Percentiles rank a stretch among this genome's conserved stretches.
Evolutionary conservation across 345 rosid species (phyloP).

Genomic region (Lagerstroemia speciosa): DNA sequence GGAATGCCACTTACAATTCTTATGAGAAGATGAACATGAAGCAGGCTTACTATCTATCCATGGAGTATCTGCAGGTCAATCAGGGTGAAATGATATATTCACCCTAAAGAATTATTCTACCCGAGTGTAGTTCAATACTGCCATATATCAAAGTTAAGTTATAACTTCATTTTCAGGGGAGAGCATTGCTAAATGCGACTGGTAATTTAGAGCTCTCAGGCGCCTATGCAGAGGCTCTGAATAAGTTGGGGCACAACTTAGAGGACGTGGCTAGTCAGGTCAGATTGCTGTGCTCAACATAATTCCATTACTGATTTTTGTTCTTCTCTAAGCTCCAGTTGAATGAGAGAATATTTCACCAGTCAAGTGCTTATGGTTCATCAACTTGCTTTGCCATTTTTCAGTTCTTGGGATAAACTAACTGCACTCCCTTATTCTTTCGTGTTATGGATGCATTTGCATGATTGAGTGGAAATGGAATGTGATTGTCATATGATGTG

Average conservation of each 20-base stretch:
- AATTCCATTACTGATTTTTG: not conserved
- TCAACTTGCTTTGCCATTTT: not conserved
- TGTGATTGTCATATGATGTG: not conserved
- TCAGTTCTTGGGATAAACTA: not conserved
- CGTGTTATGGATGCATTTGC: not conserved
- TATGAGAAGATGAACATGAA: constrained; percentile 38
- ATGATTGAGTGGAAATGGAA: not conserved
- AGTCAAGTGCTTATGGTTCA: not conserved
- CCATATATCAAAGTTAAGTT: not conserved
- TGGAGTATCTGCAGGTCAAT: constrained; percentile 50
- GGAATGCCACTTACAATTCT: constrained; percentile 42
- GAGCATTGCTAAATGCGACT: constrained; percentile 52
- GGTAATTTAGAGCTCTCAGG: constrained; percentile 52
- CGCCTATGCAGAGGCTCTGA: constrained; percentile 50
- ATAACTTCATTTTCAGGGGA: constrained; percentile 32
- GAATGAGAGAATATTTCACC: not conserved
- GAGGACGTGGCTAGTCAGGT: constrained; percentile 43
- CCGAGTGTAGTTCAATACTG: not conserved
- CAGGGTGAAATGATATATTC: not conserved
- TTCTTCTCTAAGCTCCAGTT: not conserved
- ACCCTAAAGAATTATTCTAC: not conserved
- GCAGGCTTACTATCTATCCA: constrained; percentile 55
- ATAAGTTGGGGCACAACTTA: constrained; percentile 29
- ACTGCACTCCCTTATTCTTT: not conserved
- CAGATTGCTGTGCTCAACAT: not conserved